Conservation (phyloP, 2,329 filamentous ascomycete species). For the Venturia asperata region DNA sequence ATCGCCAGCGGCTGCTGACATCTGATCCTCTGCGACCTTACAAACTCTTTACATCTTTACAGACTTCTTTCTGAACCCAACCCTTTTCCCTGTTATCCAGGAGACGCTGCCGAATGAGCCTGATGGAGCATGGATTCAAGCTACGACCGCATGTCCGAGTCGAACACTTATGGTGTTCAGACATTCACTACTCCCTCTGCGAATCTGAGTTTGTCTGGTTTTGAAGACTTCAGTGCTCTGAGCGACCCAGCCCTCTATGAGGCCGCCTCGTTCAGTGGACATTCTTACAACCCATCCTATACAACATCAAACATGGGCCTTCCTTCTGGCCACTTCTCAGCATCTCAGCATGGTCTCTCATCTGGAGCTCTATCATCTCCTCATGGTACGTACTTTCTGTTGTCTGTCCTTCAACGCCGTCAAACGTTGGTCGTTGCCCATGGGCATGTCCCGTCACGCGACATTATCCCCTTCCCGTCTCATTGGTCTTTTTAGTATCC, state of each 20-base stretch:
- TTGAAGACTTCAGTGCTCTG: slow-evolving; percentile 30
- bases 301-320: background rate
- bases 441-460: background rate
- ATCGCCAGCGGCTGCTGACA: background rate
- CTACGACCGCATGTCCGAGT: background rate
- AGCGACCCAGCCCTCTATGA: slow-evolving; percentile 24
- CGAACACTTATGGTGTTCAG: slow-evolving; percentile 27
- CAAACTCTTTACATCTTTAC: background rate
- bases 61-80: background rate
- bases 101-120: background rate
- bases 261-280: slow-evolving; percentile 4
- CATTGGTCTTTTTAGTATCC: background rate
- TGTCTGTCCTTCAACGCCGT: background rate
- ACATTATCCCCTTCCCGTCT: background rate
- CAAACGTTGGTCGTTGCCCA: background rate
- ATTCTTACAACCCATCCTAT: background rate
- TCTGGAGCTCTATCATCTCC: slow-evolving; percentile 1
- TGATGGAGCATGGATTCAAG: slow-evolving; percentile 12
- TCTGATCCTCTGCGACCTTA: background rate
- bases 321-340: background rate
- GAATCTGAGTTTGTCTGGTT: slow-evolving; percentile 36
- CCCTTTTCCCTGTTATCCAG: background rate
- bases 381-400: slow-evolving; percentile 3
- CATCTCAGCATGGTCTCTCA: background rate
- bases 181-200: slow-evolving; percentile 33